A percentile compares a stretch with the other conserved stretches of the same genome.
Evolutionary conservation across 495 filamentous ascomycete genomes (phyloP).

Genomic region (Rostrohypoxylon terebratum): DNA sequence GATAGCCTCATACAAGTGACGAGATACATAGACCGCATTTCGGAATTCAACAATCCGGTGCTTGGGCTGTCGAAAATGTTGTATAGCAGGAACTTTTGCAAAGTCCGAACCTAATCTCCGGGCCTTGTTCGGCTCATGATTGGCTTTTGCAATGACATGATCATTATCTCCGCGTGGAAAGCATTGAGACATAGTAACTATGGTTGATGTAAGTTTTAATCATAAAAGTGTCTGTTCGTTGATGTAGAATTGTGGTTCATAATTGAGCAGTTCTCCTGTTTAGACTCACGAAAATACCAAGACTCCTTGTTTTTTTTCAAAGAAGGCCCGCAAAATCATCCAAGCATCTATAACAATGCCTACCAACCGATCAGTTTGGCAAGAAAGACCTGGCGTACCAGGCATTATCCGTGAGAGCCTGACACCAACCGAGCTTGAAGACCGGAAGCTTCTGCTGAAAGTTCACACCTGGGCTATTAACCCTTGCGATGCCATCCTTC

Average conservation of each 20-base stretch:
- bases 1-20: too few relatives aligned
- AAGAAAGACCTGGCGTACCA: slow-evolving; percentile 25
- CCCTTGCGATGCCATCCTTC: slow-evolving; percentile 28
- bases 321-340: neutral
- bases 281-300: neutral
- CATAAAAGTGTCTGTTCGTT: neutral
- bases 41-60: neutral
- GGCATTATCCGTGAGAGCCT: slow-evolving; percentile 17
- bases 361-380: slow-evolving; percentile 24
- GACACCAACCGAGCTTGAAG: slow-evolving; percentile 17
- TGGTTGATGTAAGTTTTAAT: neutral
- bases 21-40: neutral
- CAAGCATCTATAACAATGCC: neutral
- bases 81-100: neutral
- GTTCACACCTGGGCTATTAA: slow-evolving; percentile 20
- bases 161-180: slow-evolving; percentile 2
- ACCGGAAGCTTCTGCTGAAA: slow-evolving; percentile 12
- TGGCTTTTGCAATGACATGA: neutral
- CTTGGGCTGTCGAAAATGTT: too few relatives aligned
- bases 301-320: neutral
- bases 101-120: slow-evolving; percentile 15
- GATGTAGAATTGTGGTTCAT: neutral
- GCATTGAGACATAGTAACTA: neutral
- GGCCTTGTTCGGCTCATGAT: neutral
- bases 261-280: neutral